Percentiles rank a stretch among this genome's conserved stretches.
phyloP scores from a whole-genome alignment of 1,139 yeast genomes.

The Geotrichum siamense region DNA sequence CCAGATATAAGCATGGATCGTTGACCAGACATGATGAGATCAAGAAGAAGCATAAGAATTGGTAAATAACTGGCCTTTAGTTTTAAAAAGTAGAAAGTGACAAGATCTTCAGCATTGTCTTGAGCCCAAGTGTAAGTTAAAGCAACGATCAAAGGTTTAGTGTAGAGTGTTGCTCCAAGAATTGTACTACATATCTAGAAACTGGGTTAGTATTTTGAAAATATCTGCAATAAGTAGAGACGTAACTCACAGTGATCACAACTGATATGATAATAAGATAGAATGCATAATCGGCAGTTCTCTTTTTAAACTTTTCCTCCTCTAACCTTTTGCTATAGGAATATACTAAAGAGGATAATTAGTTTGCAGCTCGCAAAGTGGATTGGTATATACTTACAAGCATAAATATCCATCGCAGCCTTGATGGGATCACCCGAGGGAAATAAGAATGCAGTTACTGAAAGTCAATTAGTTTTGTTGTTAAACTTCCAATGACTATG shows the following conservation, averaged over 20 bases:
- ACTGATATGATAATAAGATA: slow-evolving; percentile 29
- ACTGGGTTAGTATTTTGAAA: slow-evolving; percentile 7
- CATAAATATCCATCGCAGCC: slow-evolving; percentile 28
- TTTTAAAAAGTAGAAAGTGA: slow-evolving; percentile 29
- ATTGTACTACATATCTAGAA: slow-evolving; percentile 21
- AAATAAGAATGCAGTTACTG: slow-evolving; percentile 32
- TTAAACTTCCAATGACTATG: not conserved
- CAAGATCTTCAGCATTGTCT: slow-evolving; percentile 29
- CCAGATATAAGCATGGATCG: slow-evolving; percentile 24
- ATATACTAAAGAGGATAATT: slow-evolving; percentile 25
- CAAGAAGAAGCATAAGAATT: slow-evolving; percentile 27
- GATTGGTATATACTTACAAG: slow-evolving; percentile 24
- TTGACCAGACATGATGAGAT: slow-evolving; percentile 30
- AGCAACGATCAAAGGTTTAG: slow-evolving; percentile 28
- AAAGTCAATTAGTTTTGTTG: not conserved
- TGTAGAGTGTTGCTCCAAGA: slow-evolving; percentile 24
- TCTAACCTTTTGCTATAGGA: slow-evolving; percentile 31
- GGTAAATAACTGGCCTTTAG: slow-evolving; percentile 34
- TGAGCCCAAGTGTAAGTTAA: slow-evolving; percentile 37
- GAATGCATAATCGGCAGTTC: slow-evolving; percentile 31
- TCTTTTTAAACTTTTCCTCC: slow-evolving; percentile 27
- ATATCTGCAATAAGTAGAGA: not conserved
- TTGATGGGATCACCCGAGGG: slow-evolving; percentile 28
- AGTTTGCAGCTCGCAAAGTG: not conserved
- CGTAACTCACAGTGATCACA: slow-evolving; percentile 30